Base-by-base conservation (phyloP, 768 basidiomycete genomes). In the Galerina sulciceps region DNA sequence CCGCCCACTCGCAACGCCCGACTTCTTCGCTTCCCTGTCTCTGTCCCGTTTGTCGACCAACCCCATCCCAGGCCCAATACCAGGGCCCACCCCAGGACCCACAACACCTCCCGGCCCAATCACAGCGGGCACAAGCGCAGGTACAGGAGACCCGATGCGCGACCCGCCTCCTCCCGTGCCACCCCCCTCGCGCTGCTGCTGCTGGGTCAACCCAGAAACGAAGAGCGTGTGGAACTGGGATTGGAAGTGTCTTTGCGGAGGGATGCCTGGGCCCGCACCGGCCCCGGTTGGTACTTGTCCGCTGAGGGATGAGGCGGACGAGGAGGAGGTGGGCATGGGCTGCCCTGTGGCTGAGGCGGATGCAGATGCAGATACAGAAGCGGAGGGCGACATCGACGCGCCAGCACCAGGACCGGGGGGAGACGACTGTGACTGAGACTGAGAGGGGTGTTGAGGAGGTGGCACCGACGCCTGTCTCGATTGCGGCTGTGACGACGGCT, bases 181-280 rank as follows among this genome's bases (percentile, higher is more conserved):
- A 15, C 43, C 22, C 43, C 46, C 22, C 26, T 23, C 15, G 23
- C 26, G 26, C 54, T 56, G 46, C 37, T 56, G 35, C 3, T 37
- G 55, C 35, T 50, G 45, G 15, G 45, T n/a, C 10, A 22, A 31
- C 20, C 45, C 13, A 10, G 45, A 14, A 2, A 47, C 51, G 38
- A 59, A 59, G 45, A 53, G 58, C n/a, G 46, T 59, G 10, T 59
- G 58, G 45, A 53, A 59, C 45, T 48, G 45, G 36, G 53, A 38
- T 26, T 59, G 45, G 45, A 47, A 47, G 10, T 22, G 45, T 11
- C 23, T 5, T 31, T 47, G 45, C 17, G 45, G 45, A 4, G 43
- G 43, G 22, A 44, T 17, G 3, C 22, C 22, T 20, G 17, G 11
- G 44, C 23, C 23, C 15, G 23, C 18, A 5, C 5, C 26, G n/a